A percentile compares a stretch with the other conserved stretches of the same genome.
These are phyloP conservation scores for Nannochloris sp. DNA, from an alignment of 139 green algal genomes.

Conservation along the genomic window DNA sequence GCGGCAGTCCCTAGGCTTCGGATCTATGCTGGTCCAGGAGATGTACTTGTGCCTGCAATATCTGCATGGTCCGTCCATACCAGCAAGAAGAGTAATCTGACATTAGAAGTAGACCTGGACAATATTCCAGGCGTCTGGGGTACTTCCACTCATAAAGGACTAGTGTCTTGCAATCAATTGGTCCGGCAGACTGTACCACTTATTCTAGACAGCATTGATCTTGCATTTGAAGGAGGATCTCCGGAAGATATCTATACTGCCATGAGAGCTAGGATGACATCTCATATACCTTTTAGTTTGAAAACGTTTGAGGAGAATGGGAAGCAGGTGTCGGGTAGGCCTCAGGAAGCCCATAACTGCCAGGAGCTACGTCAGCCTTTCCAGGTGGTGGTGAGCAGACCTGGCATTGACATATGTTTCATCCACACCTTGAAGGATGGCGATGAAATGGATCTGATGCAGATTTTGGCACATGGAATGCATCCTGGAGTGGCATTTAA, in stretches of 20 bases:
- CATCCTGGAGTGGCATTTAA: no score
- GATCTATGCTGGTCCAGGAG: slow-evolving; percentile 3
- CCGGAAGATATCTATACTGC: not conserved
- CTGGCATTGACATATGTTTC: not conserved
- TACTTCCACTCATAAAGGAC: slow-evolving; percentile 6
- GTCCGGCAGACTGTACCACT: not conserved
- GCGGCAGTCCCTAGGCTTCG: not conserved
- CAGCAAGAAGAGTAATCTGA: not conserved
- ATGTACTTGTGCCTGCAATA: slow-evolving; percentile 1
- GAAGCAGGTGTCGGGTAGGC: not conserved
- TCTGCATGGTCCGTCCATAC: slow-evolving; percentile 1
- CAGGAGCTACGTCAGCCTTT: not conserved
- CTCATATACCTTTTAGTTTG: not conserved
- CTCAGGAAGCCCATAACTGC: not conserved
- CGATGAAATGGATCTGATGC: no score
- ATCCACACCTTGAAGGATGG: no score
- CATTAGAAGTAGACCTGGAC: slow-evolving; percentile 9
- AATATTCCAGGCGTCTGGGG: slow-evolving; percentile 9
- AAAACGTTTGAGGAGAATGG: not conserved
- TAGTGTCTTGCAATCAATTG: slow-evolving; percentile 16
- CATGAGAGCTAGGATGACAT: not conserved
- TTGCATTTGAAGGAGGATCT: not conserved
- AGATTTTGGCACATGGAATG: no score
- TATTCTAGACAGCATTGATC: not conserved
- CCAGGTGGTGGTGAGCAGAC: not conserved